Base-by-base conservation (phyloP, 768 basidiomycete species). In the Kwoniella botswanensis region DNA sequence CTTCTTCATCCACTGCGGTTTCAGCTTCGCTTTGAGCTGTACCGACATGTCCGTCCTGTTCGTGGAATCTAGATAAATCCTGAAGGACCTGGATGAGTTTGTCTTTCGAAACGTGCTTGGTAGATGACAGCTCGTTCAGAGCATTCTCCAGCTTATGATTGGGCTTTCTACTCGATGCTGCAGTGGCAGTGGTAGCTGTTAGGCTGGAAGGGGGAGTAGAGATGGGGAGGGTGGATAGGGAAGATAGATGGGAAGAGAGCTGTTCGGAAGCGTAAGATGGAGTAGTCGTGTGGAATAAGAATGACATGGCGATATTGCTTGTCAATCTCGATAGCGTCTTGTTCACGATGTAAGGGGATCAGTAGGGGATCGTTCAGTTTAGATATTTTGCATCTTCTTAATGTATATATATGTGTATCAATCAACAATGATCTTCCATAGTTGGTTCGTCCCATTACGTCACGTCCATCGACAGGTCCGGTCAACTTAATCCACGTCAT, bases 171-270 rank as follows among this genome's bases (percentile, higher is more conserved):
- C 46, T 43, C n/a, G 67, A 24, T 22, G 56, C 54, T 24, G 71
- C 17, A 29, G 29, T 42, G 17, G 43, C 18, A n/a, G 67, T 54
- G 22, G 73, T 24, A 4, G 58, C 44, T 10, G 70, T 17, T 42
- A 61, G 42, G 15, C 43, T 35, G 24, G 70, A 52, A 21, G 70
- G 61, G 7, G 71, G 56, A 6, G 74, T 65, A 10, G 69, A 52
- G 63, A 76, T 46, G 18, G 79, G 79, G 21, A 79, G 64, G 12
- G 79, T 81, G 21, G 79, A 77, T 41, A 81, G 69, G 3, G 79
- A 54, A 1, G 77, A 73, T 24, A 81, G 64, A 21, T 79, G 76
- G 15, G 61, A 18, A 13, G 65, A 70, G 50, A 79, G 70, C 22
- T 77, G 72, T 54, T 81, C 79, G 22, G 72, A 70, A 10, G 79